Percentiles rank a stretch among this genome's conserved stretches.
Conservation (phyloP, 2,329 filamentous ascomycete genomes). For the Sarocladium kiliense region DNA sequence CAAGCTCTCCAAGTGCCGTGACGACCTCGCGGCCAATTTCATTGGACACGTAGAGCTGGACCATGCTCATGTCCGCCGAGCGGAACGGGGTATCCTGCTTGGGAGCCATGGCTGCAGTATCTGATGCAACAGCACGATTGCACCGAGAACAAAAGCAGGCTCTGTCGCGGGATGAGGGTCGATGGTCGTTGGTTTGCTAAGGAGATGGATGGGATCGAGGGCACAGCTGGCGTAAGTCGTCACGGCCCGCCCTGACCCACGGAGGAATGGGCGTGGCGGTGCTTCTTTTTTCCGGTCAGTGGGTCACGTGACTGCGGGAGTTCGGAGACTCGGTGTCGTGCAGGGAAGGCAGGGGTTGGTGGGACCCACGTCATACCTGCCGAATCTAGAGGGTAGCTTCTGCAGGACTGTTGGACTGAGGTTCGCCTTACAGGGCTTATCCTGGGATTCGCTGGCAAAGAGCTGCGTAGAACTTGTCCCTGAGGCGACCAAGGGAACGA, state of each 20-base stretch:
- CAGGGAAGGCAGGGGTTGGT: neutral
- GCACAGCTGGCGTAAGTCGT: conserved; percentile 7
- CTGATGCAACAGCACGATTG: conserved; percentile 19
- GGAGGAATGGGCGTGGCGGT: neutral
- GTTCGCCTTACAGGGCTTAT: neutral
- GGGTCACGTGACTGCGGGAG: neutral
- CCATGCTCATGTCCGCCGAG: conserved; percentile 99
- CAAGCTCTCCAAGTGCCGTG: conserved; percentile 91
- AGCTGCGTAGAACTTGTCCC: too few species aligned
- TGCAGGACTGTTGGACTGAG: neutral
- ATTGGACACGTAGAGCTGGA: conserved; percentile 98
- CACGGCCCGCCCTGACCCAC: neutral
- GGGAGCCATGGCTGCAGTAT: conserved; percentile 48
- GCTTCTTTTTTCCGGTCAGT: neutral
- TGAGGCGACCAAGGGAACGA: too few species aligned
- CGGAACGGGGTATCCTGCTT: conserved; percentile 93
- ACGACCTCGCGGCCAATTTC: conserved; percentile 98
- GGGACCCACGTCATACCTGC: conserved; percentile 8
- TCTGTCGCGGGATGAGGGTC: conserved; percentile 21
- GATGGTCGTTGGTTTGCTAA: conserved; percentile 2
- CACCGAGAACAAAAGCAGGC: conserved; percentile 20
- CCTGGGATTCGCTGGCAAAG: too few species aligned
- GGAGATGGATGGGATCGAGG: neutral
- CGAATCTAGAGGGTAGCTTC: neutral
- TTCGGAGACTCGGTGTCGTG: conserved; percentile 3